Evolutionary conservation across 257 asterid species (phyloP).

Genomic region (Parsonsia alboflavescens): DNA sequence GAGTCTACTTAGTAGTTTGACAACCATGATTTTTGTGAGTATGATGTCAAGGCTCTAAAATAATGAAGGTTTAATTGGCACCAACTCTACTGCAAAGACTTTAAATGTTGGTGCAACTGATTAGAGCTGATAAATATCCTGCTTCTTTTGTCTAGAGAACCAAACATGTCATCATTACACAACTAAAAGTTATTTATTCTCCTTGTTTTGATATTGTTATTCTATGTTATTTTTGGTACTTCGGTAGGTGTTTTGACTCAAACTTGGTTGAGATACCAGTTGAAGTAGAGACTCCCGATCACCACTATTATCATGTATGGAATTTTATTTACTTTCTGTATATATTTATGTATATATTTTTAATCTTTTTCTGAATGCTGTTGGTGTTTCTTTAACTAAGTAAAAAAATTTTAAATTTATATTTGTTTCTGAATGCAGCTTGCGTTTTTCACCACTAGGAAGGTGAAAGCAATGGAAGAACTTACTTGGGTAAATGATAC

Average conservation of each 20-base stretch:
- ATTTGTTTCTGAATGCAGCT: slow-evolving; percentile 49
- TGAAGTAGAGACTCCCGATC: slow-evolving; percentile 81
- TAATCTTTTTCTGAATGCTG: slow-evolving; percentile 13
- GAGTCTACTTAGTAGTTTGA: too few relatives aligned
- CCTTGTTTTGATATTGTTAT: neutral
- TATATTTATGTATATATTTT: slow-evolving; percentile 14
- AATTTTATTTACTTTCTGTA: slow-evolving; percentile 18
- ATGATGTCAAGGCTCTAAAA: neutral
- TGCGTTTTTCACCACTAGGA: slow-evolving; percentile 80
- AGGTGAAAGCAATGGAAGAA: slow-evolving; percentile 85
- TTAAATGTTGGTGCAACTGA: neutral
- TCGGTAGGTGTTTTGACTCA: slow-evolving; percentile 68
- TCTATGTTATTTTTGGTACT: neutral
- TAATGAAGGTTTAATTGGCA: neutral
- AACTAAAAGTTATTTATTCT: neutral
- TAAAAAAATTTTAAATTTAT: neutral
- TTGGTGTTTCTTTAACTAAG: slow-evolving; percentile 8
- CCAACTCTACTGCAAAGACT: neutral
- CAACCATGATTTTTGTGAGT: neutral
- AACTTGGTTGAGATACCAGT: slow-evolving; percentile 88
- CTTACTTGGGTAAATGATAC: slow-evolving; percentile 77
- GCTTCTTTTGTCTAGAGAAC: neutral
- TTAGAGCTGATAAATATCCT: neutral
- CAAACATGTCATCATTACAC: neutral
- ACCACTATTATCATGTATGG: slow-evolving; percentile 82